Percentiles rank a stretch among this genome's conserved stretches.
These are phyloP conservation scores for Pachysandra terminalis DNA, from an alignment of 164 flowering plant species.

Conservation along the genomic window DNA sequence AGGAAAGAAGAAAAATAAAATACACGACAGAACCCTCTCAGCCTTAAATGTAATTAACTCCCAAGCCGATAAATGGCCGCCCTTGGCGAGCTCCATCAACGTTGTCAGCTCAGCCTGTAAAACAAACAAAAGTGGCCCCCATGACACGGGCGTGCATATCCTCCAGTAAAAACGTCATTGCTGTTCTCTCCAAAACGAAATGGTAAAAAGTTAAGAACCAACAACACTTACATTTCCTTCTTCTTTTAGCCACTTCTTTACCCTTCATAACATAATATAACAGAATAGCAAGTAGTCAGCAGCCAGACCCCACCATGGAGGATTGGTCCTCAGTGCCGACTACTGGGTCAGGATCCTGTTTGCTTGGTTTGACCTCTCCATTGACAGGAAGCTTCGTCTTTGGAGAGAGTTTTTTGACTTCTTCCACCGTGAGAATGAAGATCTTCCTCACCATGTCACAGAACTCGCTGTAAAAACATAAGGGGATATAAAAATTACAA, in stretches of 20 bases:
- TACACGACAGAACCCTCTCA: not conserved
- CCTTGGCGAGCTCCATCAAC: not conserved
- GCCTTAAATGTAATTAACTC: not conserved
- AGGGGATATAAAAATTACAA: no score
- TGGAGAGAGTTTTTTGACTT: conserved; percentile 62
- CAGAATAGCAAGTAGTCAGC: conserved; percentile 25
- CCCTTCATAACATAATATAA: not conserved
- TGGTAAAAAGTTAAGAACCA: no score
- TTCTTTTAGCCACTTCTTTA: not conserved
- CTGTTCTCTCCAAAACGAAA: no score
- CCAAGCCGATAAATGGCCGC: not conserved
- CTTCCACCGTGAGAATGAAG: conserved; percentile 65
- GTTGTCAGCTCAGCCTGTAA: not conserved
- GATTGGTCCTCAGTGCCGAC: conserved; percentile 50
- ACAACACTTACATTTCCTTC: not conserved
- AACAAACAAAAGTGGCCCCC: not conserved
- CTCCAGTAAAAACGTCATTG: no score
- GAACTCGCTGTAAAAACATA: conserved; percentile 59
- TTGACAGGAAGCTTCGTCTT: conserved; percentile 47
- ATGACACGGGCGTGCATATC: not conserved
- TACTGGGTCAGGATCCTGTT: conserved; percentile 27
- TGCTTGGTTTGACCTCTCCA: conserved; percentile 36
- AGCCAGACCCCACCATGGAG: conserved; percentile 39
- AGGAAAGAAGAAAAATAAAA: not conserved
- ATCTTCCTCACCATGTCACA: conserved; percentile 89